Evolutionary conservation across 257 asterid species (phyloP).

Genomic region (Paulownia fortunei): DNA sequence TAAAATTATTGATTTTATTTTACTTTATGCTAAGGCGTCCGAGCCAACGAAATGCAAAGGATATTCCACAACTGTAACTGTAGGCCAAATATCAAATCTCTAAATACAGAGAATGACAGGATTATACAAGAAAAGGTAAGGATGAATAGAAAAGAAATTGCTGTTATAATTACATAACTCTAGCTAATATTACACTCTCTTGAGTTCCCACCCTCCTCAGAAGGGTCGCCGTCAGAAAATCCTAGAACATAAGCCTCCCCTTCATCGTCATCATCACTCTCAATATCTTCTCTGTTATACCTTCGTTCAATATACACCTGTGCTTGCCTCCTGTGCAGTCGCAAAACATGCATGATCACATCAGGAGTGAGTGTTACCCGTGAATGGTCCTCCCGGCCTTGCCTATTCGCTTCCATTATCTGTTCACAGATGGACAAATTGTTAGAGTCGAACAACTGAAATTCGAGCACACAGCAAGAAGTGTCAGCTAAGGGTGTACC

Average conservation of each 20-base stretch:
- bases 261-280: constrained; percentile 36
- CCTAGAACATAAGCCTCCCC: constrained; percentile 49
- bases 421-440: constrained; percentile 28
- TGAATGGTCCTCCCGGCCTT: constrained; percentile 64
- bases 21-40: constrained; percentile 41
- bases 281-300: constrained; percentile 38
- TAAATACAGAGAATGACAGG: not conserved
- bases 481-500: constrained; percentile 42
- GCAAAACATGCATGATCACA: constrained; percentile 76
- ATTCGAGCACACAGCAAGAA: not conserved
- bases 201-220: constrained; percentile 59
- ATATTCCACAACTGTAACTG: constrained; percentile 16
- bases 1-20: constrained; percentile 55
- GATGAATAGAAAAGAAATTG: not conserved
- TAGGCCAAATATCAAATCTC: constrained; percentile 7
- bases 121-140: constrained; percentile 13
- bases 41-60: constrained; percentile 1
- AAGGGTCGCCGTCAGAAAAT: constrained; percentile 48
- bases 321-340: constrained; percentile 78
- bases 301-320: constrained; percentile 57
- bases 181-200: constrained; percentile 74
- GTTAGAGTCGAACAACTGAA: not conserved
- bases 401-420: constrained; percentile 68
- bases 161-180: constrained; percentile 14
- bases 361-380: constrained; percentile 70